Evolutionary conservation across 805 yeast genomes (phyloP).

Genomic region (Sungouiella blattae): DNA sequence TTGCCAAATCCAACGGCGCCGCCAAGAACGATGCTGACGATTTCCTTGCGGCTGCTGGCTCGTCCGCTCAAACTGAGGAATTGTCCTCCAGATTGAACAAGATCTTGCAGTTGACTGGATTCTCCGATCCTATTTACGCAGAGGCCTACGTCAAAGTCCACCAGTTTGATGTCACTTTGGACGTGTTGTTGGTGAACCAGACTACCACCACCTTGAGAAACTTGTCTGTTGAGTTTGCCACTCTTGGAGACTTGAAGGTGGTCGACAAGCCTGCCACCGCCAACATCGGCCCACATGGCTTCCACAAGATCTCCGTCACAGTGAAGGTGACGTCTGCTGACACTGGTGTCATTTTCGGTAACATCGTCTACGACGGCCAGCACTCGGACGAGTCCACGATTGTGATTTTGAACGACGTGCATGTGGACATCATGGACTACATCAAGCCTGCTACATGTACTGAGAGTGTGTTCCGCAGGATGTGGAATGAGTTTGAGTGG

Average conservation of each 20-base stretch:
- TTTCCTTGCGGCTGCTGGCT: slow-evolving; percentile 51
- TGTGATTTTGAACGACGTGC: slow-evolving; percentile 90
- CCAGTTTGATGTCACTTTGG: slow-evolving; percentile 93
- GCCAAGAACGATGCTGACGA: slow-evolving; percentile 47
- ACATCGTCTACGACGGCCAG: slow-evolving; percentile 93
- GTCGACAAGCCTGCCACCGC: slow-evolving; percentile 87
- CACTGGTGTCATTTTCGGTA: slow-evolving; percentile 97
- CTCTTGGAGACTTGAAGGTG: slow-evolving; percentile 92
- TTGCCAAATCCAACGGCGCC: slow-evolving; percentile 43
- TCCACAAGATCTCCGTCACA: slow-evolving; percentile 84
- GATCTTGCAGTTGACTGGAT: slow-evolving; percentile 94
- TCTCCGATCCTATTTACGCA: slow-evolving; percentile 95
- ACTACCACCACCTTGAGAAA: slow-evolving; percentile 88
- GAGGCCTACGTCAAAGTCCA: slow-evolving; percentile 96
- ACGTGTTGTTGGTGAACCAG: slow-evolving; percentile 91
- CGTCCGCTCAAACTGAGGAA: slow-evolving; percentile 51
- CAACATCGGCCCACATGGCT: slow-evolving; percentile 96
- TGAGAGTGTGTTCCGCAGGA: slow-evolving; percentile 85
- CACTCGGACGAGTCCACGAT: slow-evolving; percentile 86
- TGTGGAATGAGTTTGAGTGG: slow-evolving; percentile 99
- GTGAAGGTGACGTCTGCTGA: slow-evolving; percentile 95
- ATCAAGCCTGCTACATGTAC: slow-evolving; percentile 91
- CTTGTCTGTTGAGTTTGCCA: slow-evolving; percentile 90
- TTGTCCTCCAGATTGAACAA: slow-evolving; percentile 78
- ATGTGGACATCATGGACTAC: slow-evolving; percentile 95